A percentile compares a stretch with the other conserved stretches of the same genome.
phyloP scores from a whole-genome alignment of 1,139 yeast genomes.

The Pichia kudriavzevii region DNA sequence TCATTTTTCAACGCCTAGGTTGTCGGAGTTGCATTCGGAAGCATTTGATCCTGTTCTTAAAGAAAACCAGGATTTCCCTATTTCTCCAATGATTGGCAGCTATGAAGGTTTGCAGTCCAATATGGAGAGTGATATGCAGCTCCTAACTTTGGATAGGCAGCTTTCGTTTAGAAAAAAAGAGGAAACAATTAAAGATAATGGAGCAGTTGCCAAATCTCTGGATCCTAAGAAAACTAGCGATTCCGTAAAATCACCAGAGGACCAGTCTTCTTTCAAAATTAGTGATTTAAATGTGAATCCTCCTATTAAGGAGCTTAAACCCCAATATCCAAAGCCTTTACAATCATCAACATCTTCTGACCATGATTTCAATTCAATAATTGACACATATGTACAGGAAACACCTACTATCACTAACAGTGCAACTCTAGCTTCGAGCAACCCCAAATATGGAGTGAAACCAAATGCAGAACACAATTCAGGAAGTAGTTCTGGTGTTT shows the following conservation, averaged over 20 bases:
- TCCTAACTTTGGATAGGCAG: constrained; percentile 13
- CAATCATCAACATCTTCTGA: constrained; percentile 14
- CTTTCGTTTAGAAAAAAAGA: too few relatives aligned
- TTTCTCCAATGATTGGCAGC: constrained; percentile 16
- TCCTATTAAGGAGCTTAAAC: constrained; percentile 4
- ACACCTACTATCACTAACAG: too few relatives aligned
- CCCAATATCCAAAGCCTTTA: constrained; percentile 2
- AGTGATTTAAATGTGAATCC: constrained; percentile 6
- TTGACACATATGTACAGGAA: constrained; percentile 24
- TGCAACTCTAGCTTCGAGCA: too few relatives aligned
- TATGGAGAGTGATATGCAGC: constrained; percentile 10
- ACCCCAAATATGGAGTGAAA: neutral
- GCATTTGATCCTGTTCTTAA: too few relatives aligned
- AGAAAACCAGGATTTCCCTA: too few relatives aligned
- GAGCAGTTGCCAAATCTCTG: neutral
- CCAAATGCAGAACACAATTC: neutral
- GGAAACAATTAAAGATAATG: too few relatives aligned
- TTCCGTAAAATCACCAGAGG: neutral
- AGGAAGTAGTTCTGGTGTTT: constrained; percentile 8
- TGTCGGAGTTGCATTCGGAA: too few relatives aligned
- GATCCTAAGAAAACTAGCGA: neutral
- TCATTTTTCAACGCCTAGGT: constrained; percentile 9
- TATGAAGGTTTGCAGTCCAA: constrained; percentile 14
- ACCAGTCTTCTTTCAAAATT: constrained; percentile 2
- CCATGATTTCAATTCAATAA: constrained; percentile 20